Percentiles rank a stretch among this genome's conserved stretches.
These are phyloP conservation scores for Brassica balearica DNA, from an alignment of 441 rosid species.

Conservation along the genomic window DNA sequence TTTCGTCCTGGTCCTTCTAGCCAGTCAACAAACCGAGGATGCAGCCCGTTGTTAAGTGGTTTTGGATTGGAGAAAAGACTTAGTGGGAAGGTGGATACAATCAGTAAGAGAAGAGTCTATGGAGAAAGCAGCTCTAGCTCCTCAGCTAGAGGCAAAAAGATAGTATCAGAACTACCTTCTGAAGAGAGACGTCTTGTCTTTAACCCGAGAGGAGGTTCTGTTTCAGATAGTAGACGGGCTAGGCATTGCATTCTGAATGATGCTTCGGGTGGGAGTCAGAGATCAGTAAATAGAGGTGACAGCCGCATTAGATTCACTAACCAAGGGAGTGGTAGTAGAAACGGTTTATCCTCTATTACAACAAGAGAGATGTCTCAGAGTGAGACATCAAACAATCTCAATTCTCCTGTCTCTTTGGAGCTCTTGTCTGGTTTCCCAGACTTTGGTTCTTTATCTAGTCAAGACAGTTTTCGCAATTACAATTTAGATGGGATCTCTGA, in stretches of 20 bases:
- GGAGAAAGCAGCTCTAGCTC: slow-evolving; percentile 83
- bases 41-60: slow-evolving; percentile 60
- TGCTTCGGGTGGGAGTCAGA: slow-evolving; percentile 61
- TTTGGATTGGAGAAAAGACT: slow-evolving; percentile 57
- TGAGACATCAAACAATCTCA: slow-evolving; percentile 53
- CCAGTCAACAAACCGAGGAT: slow-evolving; percentile 50
- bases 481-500: slow-evolving; percentile 91
- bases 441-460: slow-evolving; percentile 51
- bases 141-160: slow-evolving; percentile 63
- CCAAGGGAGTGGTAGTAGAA: slow-evolving; percentile 61
- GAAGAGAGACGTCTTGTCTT: slow-evolving; percentile 53
- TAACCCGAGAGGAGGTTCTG: slow-evolving; percentile 56
- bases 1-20: slow-evolving; percentile 51
- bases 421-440: slow-evolving; percentile 66
- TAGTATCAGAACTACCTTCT: slow-evolving; percentile 48
- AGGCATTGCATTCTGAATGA: slow-evolving; percentile 55
- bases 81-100: slow-evolving; percentile 48
- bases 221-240: slow-evolving; percentile 64
- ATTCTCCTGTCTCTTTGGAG: slow-evolving; percentile 56
- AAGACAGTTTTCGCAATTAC: slow-evolving; percentile 62
- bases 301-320: slow-evolving; percentile 52
- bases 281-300: slow-evolving; percentile 49
- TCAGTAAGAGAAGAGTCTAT: slow-evolving; percentile 57
- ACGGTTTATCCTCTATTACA: slow-evolving; percentile 39
- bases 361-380: slow-evolving; percentile 54